Conservation (phyloP, 345 rosid species). For the Kandelia obovata region DNA sequence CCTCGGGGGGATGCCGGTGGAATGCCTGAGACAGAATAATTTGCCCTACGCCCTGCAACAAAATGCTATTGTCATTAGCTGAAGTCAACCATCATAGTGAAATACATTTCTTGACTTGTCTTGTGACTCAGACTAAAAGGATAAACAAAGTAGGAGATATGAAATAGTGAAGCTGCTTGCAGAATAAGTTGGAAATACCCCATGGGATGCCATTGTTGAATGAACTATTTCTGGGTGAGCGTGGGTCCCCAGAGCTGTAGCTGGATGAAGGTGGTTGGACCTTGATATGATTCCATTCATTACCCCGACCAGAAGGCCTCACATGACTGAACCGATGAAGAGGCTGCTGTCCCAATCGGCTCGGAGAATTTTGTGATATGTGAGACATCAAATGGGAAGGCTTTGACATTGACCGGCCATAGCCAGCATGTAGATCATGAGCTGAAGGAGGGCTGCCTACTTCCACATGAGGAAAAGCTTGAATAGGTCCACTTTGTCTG, state of each 20-base stretch:
- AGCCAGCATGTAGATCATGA: constrained; percentile 58
- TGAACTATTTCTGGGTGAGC: constrained; percentile 77
- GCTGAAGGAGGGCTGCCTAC: constrained; percentile 65
- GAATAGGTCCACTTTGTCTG: constrained; percentile 69
- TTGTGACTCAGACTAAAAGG: neutral
- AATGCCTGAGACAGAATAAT: constrained; percentile 61
- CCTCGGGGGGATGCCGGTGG: constrained; percentile 82
- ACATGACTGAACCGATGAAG: constrained; percentile 51
- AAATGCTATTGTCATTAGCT: constrained; percentile 16
- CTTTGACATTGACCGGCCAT: constrained; percentile 54
- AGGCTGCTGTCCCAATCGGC: constrained; percentile 90
- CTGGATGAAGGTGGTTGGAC: constrained; percentile 65
- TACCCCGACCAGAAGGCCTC: constrained; percentile 48
- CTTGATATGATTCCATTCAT: constrained; percentile 66
- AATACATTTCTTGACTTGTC: too few species aligned
- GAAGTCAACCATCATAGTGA: too few species aligned
- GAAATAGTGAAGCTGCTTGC: neutral
- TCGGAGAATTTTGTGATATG: constrained; percentile 65
- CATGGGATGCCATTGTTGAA: constrained; percentile 62
- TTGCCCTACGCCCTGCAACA: constrained; percentile 72
- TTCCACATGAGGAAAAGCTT: constrained; percentile 55
- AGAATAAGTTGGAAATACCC: constrained; percentile 55
- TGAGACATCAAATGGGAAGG: constrained; percentile 53
- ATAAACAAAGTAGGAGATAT: neutral
- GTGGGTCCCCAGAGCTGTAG: constrained; percentile 59